A percentile compares a stretch with the other conserved stretches of the same genome.
Conservation (phyloP, 306 rosid genomes). For the Elaeagnus macrophylla region DNA sequence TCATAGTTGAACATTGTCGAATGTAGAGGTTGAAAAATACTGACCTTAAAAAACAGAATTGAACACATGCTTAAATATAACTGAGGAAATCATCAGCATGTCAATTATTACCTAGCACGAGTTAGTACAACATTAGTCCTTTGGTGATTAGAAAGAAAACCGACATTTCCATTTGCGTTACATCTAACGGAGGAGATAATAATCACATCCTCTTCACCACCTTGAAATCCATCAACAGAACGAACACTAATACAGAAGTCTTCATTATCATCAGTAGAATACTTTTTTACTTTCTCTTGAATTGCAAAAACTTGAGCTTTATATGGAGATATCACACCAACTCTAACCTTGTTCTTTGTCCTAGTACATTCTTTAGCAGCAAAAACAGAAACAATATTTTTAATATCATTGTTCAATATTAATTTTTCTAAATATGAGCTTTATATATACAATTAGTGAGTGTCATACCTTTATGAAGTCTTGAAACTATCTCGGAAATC, state of each 20-base stretch:
- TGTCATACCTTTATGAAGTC: conserved; percentile 35
- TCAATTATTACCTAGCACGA: conserved; percentile 40
- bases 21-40: too few relatives aligned
- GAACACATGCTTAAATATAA: too few relatives aligned
- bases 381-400: background rate
- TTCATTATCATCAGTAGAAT: conserved; percentile 1
- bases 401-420: background rate
- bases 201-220: conserved; percentile 60
- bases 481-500: conserved; percentile 31
- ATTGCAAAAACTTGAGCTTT: conserved; percentile 46
- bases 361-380: conserved; percentile 20
- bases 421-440: background rate
- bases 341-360: conserved; percentile 35
- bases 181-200: conserved; percentile 32
- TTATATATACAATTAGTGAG: background rate
- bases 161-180: conserved; percentile 28
- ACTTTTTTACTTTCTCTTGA: conserved; percentile 26
- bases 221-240: conserved; percentile 63
- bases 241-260: conserved; percentile 40
- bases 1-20: too few relatives aligned
- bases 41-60: too few relatives aligned
- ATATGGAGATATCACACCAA: conserved; percentile 64
- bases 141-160: conserved; percentile 41
- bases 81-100: background rate
- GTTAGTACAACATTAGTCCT: conserved; percentile 57